Evolutionary conservation across 768 basidiomycete genomes (phyloP), one percentile per base, ranked within the genome.

Genomic region (Mycena pura): DNA sequence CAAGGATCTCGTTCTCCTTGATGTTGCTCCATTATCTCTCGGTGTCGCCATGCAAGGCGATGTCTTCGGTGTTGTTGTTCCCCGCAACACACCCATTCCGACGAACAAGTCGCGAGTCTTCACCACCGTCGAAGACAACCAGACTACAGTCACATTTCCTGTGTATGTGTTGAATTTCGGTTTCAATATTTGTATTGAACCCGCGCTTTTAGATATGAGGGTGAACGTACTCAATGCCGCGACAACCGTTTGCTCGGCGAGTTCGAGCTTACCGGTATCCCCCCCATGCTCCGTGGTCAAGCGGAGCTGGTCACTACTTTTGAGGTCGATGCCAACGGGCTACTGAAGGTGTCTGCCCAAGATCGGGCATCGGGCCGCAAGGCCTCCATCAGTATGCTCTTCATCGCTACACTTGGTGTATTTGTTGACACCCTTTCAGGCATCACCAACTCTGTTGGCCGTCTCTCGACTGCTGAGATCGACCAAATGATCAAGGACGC

Each of bases 21-120:
- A 99, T 80, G 96, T 99, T 66, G 92, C 97, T 65, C 96, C 97
- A 67, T 86, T 99, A 60, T 98, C 96, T 64, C 92, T 99, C 71
- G 96, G 96, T 90, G 97, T 99, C 69, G 97, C 97, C 77, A 99
- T 99, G 97, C 97, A 99, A 79, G 97, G 97, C 73, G 97, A 99
- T 76, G 93, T 99, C 75, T 99, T 99, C 78, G 97, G 97, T 83
- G 92, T 98, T 64, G 97, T 99, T 73, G 95, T 99, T 70, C 96
- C 96, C 74, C 92, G 97, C 70, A 99, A 99, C 86, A 99, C 97
- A 67, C 95, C 96, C 71, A 99, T 99, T 78, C 97, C 97, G 57
- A 95, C 96, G 76, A 99, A 96, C 89, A 99, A 99, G 83, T 96
- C 95, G 36, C 86, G 97, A 74, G 93, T 92, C 49, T 99, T 99